Evolutionary conservation across 2,329 filamentous ascomycete species (phyloP).

Genomic region (Aspergillus sp.): DNA sequence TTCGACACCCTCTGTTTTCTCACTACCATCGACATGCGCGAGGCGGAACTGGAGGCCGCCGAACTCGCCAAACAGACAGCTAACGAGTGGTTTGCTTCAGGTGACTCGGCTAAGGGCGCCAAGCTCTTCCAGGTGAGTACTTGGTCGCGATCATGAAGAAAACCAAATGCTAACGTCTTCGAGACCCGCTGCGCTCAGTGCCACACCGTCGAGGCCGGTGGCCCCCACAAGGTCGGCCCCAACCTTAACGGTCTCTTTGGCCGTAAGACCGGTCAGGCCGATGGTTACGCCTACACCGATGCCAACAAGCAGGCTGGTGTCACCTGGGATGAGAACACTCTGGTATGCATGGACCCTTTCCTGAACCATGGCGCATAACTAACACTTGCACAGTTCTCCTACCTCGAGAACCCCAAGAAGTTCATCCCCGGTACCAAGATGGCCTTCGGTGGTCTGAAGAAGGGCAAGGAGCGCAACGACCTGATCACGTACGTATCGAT

Average conservation of each 20-base stretch:
- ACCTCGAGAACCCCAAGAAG: slow-evolving; percentile 99
- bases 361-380: slow-evolving; percentile 3
- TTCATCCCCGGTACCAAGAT: slow-evolving; percentile 99
- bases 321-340: slow-evolving; percentile 78
- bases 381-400: slow-evolving; percentile 66
- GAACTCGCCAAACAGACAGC: slow-evolving; percentile 18
- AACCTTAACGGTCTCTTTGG: slow-evolving; percentile 97
- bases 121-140: slow-evolving; percentile 82
- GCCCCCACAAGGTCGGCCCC: slow-evolving; percentile 97
- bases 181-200: slow-evolving; percentile 94
- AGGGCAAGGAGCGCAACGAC: slow-evolving; percentile 98
- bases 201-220: slow-evolving; percentile 88
- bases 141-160: background rate
- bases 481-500: slow-evolving; percentile 77
- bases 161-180: slow-evolving; percentile 8
- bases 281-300: slow-evolving; percentile 96
- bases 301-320: slow-evolving; percentile 98
- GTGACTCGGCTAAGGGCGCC: slow-evolving; percentile 94
- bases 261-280: slow-evolving; percentile 86
- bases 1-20: slow-evolving; percentile 23
- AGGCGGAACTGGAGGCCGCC: slow-evolving; percentile 19
- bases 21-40: slow-evolving; percentile 22
- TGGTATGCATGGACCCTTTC: slow-evolving; percentile 56
- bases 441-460: slow-evolving; percentile 99
- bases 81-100: slow-evolving; percentile 48